phyloP scores from a whole-genome alignment of 2,329 filamentous ascomycete genomes.

The Hymenoscyphus fructigenus region DNA sequence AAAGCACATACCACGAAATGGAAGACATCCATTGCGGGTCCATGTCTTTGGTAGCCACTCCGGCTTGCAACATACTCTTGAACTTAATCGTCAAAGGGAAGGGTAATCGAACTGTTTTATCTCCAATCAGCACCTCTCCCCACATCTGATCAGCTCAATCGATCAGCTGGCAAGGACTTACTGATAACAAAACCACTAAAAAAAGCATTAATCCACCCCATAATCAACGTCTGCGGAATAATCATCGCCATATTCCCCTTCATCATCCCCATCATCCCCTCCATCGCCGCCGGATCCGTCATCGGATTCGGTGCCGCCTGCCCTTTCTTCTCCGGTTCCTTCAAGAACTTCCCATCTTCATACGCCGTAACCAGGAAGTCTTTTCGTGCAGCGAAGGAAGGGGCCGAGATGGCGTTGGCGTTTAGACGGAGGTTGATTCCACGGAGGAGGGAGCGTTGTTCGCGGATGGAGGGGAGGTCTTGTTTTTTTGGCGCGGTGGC shows the following conservation, averaged over 20 bases:
- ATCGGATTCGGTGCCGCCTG: conserved; percentile 92
- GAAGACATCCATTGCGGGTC: conserved; percentile 98
- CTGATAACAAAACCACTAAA: conserved; percentile 98
- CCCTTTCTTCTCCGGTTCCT: conserved; percentile 81
- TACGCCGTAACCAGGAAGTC: conserved; percentile 79
- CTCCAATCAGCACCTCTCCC: conserved; percentile 27
- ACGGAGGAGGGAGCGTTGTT: conserved; percentile 81
- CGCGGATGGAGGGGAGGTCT: conserved; percentile 72
- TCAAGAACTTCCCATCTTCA: conserved; percentile 84
- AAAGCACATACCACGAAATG: conserved; percentile 98
- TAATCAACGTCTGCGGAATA: conserved; percentile 96
- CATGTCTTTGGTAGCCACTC: conserved; percentile 91
- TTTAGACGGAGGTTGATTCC: conserved; percentile 84
- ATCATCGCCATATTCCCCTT: conserved; percentile 99
- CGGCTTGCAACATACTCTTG: conserved; percentile 98
- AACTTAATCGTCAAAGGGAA: conserved; percentile 98
- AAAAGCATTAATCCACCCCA: conserved; percentile 99
- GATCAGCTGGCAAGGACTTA: conserved; percentile 50
- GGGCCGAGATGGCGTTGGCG: conserved; percentile 72
- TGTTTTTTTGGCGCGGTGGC: conserved; percentile 80
- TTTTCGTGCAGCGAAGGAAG: conserved; percentile 77
- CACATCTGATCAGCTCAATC: neutral
- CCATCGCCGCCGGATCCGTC: conserved; percentile 94
- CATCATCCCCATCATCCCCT: conserved; percentile 99
- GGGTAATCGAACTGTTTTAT: conserved; percentile 89